Base-by-base conservation (phyloP, 108 stramenopile genomes). In the Conticribra weissflogii region DNA sequence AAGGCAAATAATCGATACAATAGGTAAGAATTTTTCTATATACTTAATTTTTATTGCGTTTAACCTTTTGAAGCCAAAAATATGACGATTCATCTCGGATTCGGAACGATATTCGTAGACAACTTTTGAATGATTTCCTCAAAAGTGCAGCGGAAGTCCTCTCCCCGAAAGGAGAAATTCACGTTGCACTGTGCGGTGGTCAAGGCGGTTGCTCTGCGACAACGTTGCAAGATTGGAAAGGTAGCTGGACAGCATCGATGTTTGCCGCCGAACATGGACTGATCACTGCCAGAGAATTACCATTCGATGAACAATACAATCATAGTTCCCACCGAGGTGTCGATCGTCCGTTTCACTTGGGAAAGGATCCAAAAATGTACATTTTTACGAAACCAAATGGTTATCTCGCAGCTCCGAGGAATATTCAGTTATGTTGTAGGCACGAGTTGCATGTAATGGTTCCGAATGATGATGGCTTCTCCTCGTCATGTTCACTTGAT, bases 1-100 rank as follows among this genome's bases (percentile, higher is more conserved):
- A 93, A 93, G 78, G 70, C 88, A 4, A 93, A 93, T 51, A 69
- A 84, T 51, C 64, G 85, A 52, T 65, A 82, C 63, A 93, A 93
- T 63, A 83, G 92, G 62, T 72, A 54, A 72, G 71, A 51, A 25
- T 8, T 15, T 22, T n/a, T n/a, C n/a, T n/a, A n/a, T n/a, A n/a
- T 12, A 41, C 5, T 41, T 41, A 41, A 41, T 41, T 5, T 41
- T 41, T 41, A 12, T 41, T 41, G 58, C 4, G 22, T 59, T 44
- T 34, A 55, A 19, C n/a, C n/a, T n/a, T n/a, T n/a, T n/a, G n/a
- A n/a, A n/a, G n/a, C n/a, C n/a, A n/a, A n/a, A n/a, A n/a, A n/a
- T n/a, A n/a, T n/a, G n/a, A n/a, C n/a, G n/a, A n/a, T n/a, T n/a
- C n/a, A n/a, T n/a, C n/a, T n/a, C n/a, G n/a, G n/a, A n/a, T n/a